Evolutionary conservation across 164 flowering plant species (phyloP).

Genomic region (Tetracentron sinense): DNA sequence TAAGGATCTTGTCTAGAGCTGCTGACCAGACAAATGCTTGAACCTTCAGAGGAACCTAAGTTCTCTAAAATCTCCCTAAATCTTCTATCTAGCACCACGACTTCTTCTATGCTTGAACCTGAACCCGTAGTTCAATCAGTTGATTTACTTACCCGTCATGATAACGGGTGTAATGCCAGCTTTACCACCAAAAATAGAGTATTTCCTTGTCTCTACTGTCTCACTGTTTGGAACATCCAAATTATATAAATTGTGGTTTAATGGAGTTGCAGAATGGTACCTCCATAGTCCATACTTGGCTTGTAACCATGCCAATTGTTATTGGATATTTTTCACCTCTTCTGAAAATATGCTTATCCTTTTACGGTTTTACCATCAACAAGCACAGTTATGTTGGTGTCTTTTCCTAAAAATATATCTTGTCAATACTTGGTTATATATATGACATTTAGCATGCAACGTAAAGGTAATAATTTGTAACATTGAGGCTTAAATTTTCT

Average conservation of each 20-base stretch:
- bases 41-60: too few species aligned
- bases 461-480: too few species aligned
- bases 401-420: not conserved
- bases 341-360: not conserved
- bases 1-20: too few species aligned
- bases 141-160: too few species aligned
- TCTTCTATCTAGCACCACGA: too few species aligned
- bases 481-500: not conserved
- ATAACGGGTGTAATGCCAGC: too few species aligned
- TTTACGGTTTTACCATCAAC: not conserved
- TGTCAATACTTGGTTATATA: not conserved
- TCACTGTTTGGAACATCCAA: not conserved
- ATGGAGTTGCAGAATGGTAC: not conserved
- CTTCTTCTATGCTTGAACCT: too few species aligned
- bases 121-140: too few species aligned
- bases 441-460: not conserved
- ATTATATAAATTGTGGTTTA: not conserved
- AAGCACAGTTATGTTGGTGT: not conserved
- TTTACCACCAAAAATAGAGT: too few species aligned
- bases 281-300: not conserved
- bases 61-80: too few species aligned
- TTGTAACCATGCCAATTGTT: not conserved
- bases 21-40: too few species aligned
- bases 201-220: not conserved
- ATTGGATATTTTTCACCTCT: not conserved